Percentiles rank a stretch among this genome's conserved stretches.
These are phyloP conservation scores for Tuber aestivum DNA, from an alignment of 495 filamentous ascomycete genomes.

Conservation along the genomic window DNA sequence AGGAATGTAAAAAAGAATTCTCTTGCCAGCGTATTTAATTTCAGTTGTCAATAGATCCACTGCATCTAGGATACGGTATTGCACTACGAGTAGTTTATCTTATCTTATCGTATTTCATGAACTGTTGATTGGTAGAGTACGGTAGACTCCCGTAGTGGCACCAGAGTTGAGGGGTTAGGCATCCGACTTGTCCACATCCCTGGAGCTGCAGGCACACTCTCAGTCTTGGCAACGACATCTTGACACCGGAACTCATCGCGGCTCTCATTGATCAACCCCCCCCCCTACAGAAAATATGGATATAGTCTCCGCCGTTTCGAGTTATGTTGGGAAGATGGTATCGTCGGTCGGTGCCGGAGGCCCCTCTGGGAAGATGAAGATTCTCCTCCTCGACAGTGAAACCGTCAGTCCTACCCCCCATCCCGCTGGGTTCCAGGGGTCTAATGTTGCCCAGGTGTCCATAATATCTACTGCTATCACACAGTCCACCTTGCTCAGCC, in stretches of 20 bases:
- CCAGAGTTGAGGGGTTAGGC: not conserved
- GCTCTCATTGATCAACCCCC: conserved; percentile 4
- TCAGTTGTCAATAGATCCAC: not conserved
- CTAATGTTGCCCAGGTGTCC: conserved; percentile 53
- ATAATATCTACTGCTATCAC: conserved; percentile 93
- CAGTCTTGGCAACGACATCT: conserved; percentile 32
- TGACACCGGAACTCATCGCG: conserved; percentile 11
- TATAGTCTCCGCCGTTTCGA: conserved; percentile 80
- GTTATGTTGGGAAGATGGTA: conserved; percentile 97
- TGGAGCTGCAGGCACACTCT: not conserved
- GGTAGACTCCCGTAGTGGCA: not conserved
- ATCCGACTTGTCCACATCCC: not conserved
- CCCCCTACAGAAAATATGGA: conserved; percentile 60
- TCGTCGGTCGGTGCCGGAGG: conserved; percentile 55
- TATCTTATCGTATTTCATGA: not conserved
- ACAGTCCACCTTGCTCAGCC: conserved; percentile 89
- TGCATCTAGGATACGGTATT: not conserved
- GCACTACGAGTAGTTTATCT: too few species aligned
- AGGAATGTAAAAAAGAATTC: not conserved
- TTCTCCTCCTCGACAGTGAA: conserved; percentile 87
- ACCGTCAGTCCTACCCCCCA: conserved; percentile 56
- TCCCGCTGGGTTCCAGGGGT: conserved; percentile 23
- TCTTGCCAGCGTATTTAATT: not conserved
- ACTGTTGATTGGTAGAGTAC: not conserved
- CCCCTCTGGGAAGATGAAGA: conserved; percentile 95